Base-by-base conservation (phyloP, 2,329 filamentous ascomycete genomes). In the Chrysoporthe cubensis region DNA sequence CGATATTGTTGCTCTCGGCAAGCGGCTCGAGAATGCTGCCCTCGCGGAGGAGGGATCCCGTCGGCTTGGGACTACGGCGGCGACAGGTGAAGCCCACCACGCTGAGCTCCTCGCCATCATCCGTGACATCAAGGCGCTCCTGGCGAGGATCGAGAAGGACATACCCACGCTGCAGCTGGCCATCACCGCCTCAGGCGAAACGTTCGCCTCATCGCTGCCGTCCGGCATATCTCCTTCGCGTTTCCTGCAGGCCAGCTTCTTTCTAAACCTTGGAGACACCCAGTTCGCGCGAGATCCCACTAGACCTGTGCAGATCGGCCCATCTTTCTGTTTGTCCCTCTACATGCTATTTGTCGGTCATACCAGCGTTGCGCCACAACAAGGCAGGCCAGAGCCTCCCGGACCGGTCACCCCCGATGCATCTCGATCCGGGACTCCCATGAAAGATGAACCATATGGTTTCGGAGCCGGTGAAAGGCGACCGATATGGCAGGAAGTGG, bases 281-380 rank as follows among this genome's bases (percentile, higher is more conserved):
- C 91, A 94, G 71, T 97, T 96, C 78, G 87, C 88, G 2, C 84
- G 88, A 71, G 83, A 87, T 52, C 86, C 90, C 6, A 84, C 81
- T 0, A 80, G 82, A 11, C 85, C 90, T 0, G 88, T 93, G 58
- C 94, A 97, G 75, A 91, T 98, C 69, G 96, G 96, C 0, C 94
- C 95, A 0, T 88, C 90, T 0, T 98, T 97, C 74, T 91, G 88
- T 0, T 78, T 98, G 8, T 97, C 94, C 0, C 81, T 98, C 72
- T 99, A 98, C 78, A 97, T 98, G 94, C 85, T 98, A 0, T 99
- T 98, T 74, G 85, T 90, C 2, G 91, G 93, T 1, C 94, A 98
- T 77, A 82, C 69, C 11, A 65, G 73, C 2, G 83, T 74, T 18
- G 26, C 66, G 21, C 26, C 46, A 32, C 40, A 40, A 42, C 44